A percentile compares a stretch with the other conserved stretches of the same genome.
These are phyloP conservation scores for Metschnikowia lachancei DNA, from an alignment of 805 yeast genomes.

Conservation along the genomic window DNA sequence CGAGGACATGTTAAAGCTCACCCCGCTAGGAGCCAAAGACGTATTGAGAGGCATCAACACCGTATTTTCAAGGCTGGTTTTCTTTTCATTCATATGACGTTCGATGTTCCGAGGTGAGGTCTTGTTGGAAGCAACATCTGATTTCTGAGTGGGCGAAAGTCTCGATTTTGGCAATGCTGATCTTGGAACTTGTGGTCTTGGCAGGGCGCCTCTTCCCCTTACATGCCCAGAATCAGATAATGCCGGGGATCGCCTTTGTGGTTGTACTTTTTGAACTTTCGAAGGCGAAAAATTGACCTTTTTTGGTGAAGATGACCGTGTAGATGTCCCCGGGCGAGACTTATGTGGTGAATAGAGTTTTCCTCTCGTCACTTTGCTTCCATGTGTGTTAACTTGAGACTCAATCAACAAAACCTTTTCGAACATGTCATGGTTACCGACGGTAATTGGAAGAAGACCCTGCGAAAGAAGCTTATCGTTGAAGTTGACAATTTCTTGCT, in stretches of 20 bases:
- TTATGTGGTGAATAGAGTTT: constrained; percentile 12
- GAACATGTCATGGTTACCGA: constrained; percentile 50
- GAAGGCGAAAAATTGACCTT: constrained; percentile 11
- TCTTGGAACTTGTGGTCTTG: background rate
- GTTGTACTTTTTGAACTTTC: constrained; percentile 9
- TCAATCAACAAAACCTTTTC: constrained; percentile 38
- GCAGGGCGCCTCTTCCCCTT: background rate
- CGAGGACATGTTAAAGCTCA: background rate
- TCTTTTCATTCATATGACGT: background rate
- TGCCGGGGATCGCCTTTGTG: constrained; percentile 1
- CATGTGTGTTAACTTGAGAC: constrained; percentile 9
- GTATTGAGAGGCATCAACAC: constrained; percentile 7
- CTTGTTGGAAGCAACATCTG: background rate
- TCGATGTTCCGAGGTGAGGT: background rate
- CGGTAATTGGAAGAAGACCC: constrained; percentile 26
- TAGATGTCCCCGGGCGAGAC: background rate
- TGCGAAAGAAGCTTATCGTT: constrained; percentile 32
- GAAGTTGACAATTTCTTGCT: constrained; percentile 46
- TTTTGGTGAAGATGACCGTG: constrained; percentile 14
- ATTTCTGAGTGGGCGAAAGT: constrained; percentile 5
- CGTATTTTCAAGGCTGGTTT: background rate
- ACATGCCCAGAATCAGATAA: background rate
- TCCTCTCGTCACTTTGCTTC: constrained; percentile 8
- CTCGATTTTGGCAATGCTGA: background rate
- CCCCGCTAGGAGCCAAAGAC: constrained; percentile 1